Conservation (phyloP, 2,329 filamentous ascomycete species). For the Zymoseptoria brevis region DNA sequence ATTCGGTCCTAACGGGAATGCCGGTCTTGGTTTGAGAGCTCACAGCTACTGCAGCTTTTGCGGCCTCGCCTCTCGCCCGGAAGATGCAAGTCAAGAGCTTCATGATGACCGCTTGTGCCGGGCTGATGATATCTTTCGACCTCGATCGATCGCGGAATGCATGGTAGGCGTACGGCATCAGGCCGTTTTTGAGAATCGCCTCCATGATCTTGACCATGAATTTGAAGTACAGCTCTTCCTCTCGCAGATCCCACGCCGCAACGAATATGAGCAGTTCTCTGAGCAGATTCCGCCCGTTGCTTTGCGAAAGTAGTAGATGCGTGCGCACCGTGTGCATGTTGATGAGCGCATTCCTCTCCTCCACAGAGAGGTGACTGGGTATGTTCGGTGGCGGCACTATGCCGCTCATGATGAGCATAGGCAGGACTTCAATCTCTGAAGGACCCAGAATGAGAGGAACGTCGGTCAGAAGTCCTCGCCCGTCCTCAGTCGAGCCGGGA, state of each 20-base stretch:
- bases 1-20: slow-evolving; percentile 1
- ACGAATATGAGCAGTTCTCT: slow-evolving; percentile 92
- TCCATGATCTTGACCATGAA: slow-evolving; percentile 95
- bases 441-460: slow-evolving; percentile 91
- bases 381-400: slow-evolving; percentile 71
- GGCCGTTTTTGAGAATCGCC: slow-evolving; percentile 77
- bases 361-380: slow-evolving; percentile 36
- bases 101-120: slow-evolving; percentile 86
- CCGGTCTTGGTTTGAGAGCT: not conserved
- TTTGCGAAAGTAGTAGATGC: slow-evolving; percentile 79
- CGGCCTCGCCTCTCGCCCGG: slow-evolving; percentile 48
- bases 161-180: slow-evolving; percentile 88
- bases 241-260: slow-evolving; percentile 90
- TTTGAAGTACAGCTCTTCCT: slow-evolving; percentile 91
- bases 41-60: slow-evolving; percentile 16
- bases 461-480: slow-evolving; percentile 80
- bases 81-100: slow-evolving; percentile 88
- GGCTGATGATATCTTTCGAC: slow-evolving; percentile 91
- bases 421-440: slow-evolving; percentile 88
- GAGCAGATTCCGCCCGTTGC: slow-evolving; percentile 81
- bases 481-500: slow-evolving; percentile 51
- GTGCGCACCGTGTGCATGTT: slow-evolving; percentile 87
- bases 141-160: slow-evolving; percentile 63
- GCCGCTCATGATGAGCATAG: slow-evolving; percentile 95
- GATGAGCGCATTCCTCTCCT: slow-evolving; percentile 49